These are phyloP conservation scores for Pulveroboletus sp. DNA, from an alignment of 768 basidiomycete genomes.

Conservation along the genomic window DNA sequence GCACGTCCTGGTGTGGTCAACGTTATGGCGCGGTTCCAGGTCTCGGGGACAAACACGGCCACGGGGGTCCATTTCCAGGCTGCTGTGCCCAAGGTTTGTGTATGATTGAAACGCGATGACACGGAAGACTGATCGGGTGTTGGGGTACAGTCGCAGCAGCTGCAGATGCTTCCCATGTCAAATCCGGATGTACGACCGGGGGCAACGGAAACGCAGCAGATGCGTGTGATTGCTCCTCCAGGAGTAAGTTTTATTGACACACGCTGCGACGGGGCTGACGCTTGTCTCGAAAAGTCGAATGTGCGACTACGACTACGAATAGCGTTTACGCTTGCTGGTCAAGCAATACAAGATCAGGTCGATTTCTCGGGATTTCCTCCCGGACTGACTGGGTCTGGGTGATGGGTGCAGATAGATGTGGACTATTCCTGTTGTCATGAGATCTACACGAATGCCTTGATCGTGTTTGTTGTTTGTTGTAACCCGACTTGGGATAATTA, in stretches of 20 bases:
- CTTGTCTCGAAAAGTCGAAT: constrained; percentile 51
- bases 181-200: constrained; percentile 77
- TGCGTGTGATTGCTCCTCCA: constrained; percentile 85
- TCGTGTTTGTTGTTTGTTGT: constrained; percentile 5
- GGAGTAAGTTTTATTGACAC: constrained; percentile 54
- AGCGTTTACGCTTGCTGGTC: constrained; percentile 68
- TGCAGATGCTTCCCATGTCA: constrained; percentile 98
- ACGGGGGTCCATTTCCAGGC: constrained; percentile 89
- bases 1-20: constrained; percentile 86
- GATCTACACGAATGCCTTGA: constrained; percentile 20
- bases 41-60: constrained; percentile 50
- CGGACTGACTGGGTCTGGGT: constrained; percentile 53
- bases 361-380: constrained; percentile 92
- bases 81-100: constrained; percentile 86
- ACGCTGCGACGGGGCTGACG: constrained; percentile 3
- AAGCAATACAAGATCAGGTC: constrained; percentile 83
- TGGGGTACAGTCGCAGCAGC: constrained; percentile 75
- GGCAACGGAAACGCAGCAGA: constrained; percentile 87
- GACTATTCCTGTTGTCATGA: constrained; percentile 12
- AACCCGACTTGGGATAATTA: constrained; percentile 6
- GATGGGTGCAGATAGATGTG: constrained; percentile 15
- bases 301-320: constrained; percentile 85
- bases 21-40: constrained; percentile 85
- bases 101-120: too few relatives aligned
- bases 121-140: not conserved